A percentile compares a stretch with the other conserved stretches of the same genome.
Conservation (phyloP, 441 rosid species). For the Eutrema salsugineum region DNA sequence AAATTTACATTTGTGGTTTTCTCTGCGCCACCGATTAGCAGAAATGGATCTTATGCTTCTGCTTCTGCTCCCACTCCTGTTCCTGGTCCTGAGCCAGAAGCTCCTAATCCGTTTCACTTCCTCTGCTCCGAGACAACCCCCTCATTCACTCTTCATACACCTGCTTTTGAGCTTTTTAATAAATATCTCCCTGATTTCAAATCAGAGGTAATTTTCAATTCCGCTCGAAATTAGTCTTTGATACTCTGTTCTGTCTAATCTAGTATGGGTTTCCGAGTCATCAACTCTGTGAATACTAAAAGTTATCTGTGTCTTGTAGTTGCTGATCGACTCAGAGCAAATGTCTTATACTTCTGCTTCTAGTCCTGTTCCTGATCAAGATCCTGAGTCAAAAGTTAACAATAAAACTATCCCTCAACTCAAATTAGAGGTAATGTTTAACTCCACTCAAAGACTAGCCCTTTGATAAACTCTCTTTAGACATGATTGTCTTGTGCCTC, state of each 20-base stretch:
- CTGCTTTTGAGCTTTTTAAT: conserved; percentile 37
- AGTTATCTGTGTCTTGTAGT: background rate
- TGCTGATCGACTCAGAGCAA: too few relatives aligned
- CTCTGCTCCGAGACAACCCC: conserved; percentile 36
- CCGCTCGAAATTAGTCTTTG: too few relatives aligned
- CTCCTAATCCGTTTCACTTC: conserved; percentile 34
- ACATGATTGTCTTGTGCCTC: too few relatives aligned
- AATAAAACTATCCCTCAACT: too few relatives aligned
- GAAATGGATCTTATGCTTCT: conserved; percentile 24
- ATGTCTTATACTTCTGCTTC: too few relatives aligned
- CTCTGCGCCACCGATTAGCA: conserved; percentile 22
- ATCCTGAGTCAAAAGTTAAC: too few relatives aligned
- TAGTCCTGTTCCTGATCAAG: too few relatives aligned
- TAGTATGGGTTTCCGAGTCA: background rate
- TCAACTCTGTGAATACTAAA: background rate
- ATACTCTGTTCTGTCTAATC: too few relatives aligned
- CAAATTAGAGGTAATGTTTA: too few relatives aligned
- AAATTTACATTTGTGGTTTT: conserved; percentile 40
- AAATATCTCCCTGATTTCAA: conserved; percentile 30
- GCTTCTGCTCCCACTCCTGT: conserved; percentile 27
- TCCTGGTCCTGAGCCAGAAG: background rate
- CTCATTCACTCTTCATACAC: conserved; percentile 37
- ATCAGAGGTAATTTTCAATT: conserved; percentile 34
- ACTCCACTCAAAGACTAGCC: too few relatives aligned
- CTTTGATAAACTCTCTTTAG: too few relatives aligned